Conservation (phyloP, 306 rosid genomes). For the Vigna angularis region DNA sequence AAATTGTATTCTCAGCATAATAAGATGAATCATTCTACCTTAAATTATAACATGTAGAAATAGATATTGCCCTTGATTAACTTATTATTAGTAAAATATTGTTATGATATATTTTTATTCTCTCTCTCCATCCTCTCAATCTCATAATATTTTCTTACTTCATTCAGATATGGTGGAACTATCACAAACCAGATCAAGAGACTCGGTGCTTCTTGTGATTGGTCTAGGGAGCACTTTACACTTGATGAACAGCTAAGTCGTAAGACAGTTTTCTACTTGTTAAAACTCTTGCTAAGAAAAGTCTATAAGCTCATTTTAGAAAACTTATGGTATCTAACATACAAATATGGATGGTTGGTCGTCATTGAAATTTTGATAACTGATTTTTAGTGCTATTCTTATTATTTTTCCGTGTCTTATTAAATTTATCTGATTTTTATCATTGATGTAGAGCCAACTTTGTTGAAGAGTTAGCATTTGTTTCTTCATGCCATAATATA, state of each 20-base stretch:
- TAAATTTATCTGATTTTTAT: constrained; percentile 32
- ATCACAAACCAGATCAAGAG: constrained; percentile 96
- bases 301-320: constrained; percentile 26
- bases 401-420: neutral
- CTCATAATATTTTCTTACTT: constrained; percentile 29
- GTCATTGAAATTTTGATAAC: constrained; percentile 13
- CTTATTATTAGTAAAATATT: constrained; percentile 21
- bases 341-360: constrained; percentile 29
- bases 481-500: constrained; percentile 22
- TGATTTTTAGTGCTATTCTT: neutral
- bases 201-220: constrained; percentile 99
- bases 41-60: neutral
- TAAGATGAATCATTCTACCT: too few species aligned
- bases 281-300: constrained; percentile 47
- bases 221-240: constrained; percentile 95
- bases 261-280: constrained; percentile 74
- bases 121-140: constrained; percentile 25
- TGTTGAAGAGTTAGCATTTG: constrained; percentile 9
- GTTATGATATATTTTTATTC: constrained; percentile 14
- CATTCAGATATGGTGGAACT: constrained; percentile 88
- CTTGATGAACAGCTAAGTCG: constrained; percentile 99
- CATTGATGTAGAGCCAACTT: constrained; percentile 5
- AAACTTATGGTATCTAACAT: neutral
- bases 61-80: constrained; percentile 22
- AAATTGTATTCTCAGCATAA: too few species aligned